Base-by-base conservation (phyloP, 495 filamentous ascomycete species). In the Terfezia boudieri region DNA sequence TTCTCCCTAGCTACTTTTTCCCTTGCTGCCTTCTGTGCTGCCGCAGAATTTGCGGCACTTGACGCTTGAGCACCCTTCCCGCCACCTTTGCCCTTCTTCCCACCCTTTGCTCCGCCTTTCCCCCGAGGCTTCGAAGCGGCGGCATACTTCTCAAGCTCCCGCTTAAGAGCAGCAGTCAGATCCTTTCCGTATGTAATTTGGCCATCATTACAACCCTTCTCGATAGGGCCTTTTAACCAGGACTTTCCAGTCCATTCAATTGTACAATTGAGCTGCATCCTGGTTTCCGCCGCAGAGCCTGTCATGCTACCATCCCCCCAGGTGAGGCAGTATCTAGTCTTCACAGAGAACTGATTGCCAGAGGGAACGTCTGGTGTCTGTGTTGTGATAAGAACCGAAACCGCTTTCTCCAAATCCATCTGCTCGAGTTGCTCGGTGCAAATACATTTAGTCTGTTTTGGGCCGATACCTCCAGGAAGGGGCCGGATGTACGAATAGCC, bases 231-330 rank as follows among this genome's bases (percentile, higher is more conserved):
- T 71, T 94, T 96, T 41, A 96, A 66, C 90, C 92, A 99, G 69
- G 86, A 94, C 73, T 99, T 99, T 54, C 90, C 88, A 0, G 82
- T 78, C 90, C 90, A 99, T 63, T 96, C 90, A 51, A 96, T 83
- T 0, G 80, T 80, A 67, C 84, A 94, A 55, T 79, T 93, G 67
- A 86, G 78, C 26, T 88, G 73, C 32, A 99, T 68, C 36, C 84
- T 75, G 0, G 92, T 99, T 51, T 51, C 16, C 6, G n/a, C 23
- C 11, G 23, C 11, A 23, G 79, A 70, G 59, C 92, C 92, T 14
- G 41, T 46, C 41, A 46, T 46, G 41, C 41, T 46, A 54, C 76
- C 79, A 35, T 90, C 73, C 2, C 78, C 87, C 90, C 90, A 99
- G 43, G 81, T 84, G 8, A 99, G 73, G 58, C 92, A 92, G 59